phyloP scores from a whole-genome alignment of 2,329 filamentous ascomycete genomes.

The Phoma sp. region DNA sequence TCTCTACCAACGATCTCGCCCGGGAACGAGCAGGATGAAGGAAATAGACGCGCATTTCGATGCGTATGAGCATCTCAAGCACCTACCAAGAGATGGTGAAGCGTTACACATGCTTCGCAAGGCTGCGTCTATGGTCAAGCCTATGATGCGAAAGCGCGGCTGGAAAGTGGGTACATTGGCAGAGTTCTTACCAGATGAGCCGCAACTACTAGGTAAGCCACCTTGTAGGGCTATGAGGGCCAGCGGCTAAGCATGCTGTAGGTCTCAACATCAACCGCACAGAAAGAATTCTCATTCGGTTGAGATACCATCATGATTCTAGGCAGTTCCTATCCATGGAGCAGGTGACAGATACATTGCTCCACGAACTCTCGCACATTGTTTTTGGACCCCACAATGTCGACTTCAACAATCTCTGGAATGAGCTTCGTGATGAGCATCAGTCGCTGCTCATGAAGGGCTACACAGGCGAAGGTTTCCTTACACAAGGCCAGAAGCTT shows the following conservation, averaged over 20 bases:
- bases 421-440: conserved; percentile 87
- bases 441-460: conserved; percentile 78
- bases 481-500: conserved; percentile 76
- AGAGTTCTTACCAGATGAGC: conserved; percentile 83
- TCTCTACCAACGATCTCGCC: background rate
- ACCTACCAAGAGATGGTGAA: conserved; percentile 53
- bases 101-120: conserved; percentile 72
- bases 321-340: conserved; percentile 82
- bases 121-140: conserved; percentile 88
- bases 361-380: conserved; percentile 92
- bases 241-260: conserved; percentile 29
- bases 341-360: conserved; percentile 84
- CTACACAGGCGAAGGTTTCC: conserved; percentile 89
- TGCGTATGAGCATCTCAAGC: conserved; percentile 58
- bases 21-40: conserved; percentile 38
- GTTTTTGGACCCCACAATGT: conserved; percentile 82
- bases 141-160: conserved; percentile 85
- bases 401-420: conserved; percentile 85
- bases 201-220: conserved; percentile 71
- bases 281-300: conserved; percentile 79
- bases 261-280: conserved; percentile 81
- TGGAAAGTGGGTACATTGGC: conserved; percentile 82
- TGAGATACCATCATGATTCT: conserved; percentile 78
- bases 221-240: background rate
- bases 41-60: conserved; percentile 59